A percentile compares a stretch with the other conserved stretches of the same genome.
These are phyloP conservation scores for Cruciata laevipes DNA, from an alignment of 257 asterid species.

Conservation along the genomic window DNA sequence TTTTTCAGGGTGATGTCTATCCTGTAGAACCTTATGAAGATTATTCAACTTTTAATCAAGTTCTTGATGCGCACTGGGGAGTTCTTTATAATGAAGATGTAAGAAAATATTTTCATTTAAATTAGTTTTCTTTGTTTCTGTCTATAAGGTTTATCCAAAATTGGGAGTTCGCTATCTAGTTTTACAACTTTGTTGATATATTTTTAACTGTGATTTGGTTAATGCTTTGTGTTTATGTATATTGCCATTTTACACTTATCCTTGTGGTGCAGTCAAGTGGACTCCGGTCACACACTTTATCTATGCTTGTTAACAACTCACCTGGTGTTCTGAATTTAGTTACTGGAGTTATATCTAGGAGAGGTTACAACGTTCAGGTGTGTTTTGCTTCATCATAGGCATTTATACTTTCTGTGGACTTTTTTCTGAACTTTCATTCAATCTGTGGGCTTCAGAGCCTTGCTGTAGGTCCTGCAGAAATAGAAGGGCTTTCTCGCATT, in stretches of 20 bases:
- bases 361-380: conserved; percentile 83
- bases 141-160: not conserved
- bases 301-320: conserved; percentile 58
- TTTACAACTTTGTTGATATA: not conserved
- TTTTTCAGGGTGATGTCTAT: conserved; percentile 83
- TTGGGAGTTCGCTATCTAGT: not conserved
- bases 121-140: conserved; percentile 3
- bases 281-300: conserved; percentile 66
- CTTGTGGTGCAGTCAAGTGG: conserved; percentile 61
- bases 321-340: conserved; percentile 85
- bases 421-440: conserved; percentile 1
- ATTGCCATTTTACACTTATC: conserved; percentile 13
- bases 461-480: conserved; percentile 85
- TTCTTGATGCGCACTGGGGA: conserved; percentile 91
- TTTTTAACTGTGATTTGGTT: not conserved
- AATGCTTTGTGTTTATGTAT: conserved; percentile 3
- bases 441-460: conserved; percentile 58
- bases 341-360: conserved; percentile 78
- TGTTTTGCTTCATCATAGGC: conserved; percentile 11
- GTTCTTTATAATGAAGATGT: conserved; percentile 69
- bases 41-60: conserved; percentile 37
- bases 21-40: conserved; percentile 67
- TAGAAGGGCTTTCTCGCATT: conserved; percentile 73
- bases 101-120: conserved; percentile 27
- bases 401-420: not conserved